Evolutionary conservation across 2,329 filamentous ascomycete species (phyloP).

Genomic region (Cadophora gregata): DNA sequence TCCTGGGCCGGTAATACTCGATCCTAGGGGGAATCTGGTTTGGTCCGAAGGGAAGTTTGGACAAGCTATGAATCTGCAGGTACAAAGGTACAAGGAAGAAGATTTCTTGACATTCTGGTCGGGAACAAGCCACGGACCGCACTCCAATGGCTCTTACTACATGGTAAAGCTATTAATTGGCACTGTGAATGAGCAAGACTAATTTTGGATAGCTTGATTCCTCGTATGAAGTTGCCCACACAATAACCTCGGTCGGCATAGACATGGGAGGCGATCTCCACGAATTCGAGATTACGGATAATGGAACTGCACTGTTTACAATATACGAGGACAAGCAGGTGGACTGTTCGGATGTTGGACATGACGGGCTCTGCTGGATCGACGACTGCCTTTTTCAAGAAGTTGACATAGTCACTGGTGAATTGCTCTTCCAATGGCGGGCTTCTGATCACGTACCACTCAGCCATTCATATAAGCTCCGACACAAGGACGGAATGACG

Average conservation of each 20-base stretch:
- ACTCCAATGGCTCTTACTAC: conserved; percentile 37
- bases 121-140: conserved; percentile 51
- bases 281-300: conserved; percentile 22
- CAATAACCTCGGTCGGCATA: conserved; percentile 9
- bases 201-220: conserved; percentile 17
- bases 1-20: conserved; percentile 30
- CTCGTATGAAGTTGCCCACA: conserved; percentile 21
- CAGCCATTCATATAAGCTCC: conserved; percentile 27
- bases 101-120: conserved; percentile 56
- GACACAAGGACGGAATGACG: conserved; percentile 19
- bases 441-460: conserved; percentile 46
- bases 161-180: conserved; percentile 10
- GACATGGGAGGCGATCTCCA: conserved; percentile 22
- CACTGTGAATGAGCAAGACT: not conserved
- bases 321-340: conserved; percentile 23
- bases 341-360: conserved; percentile 17
- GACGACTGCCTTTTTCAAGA: conserved; percentile 49
- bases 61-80: conserved; percentile 32
- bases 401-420: conserved; percentile 55
- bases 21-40: conserved; percentile 29
- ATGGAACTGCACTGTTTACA: conserved; percentile 24
- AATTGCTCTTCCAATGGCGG: conserved; percentile 57
- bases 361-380: conserved; percentile 30
- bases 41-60: conserved; percentile 31
- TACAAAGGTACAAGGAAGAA: conserved; percentile 50